Evolutionary conservation across 1,139 yeast species (phyloP), one percentile per base, ranked within the genome.

Genomic region (Pichia sp.): DNA sequence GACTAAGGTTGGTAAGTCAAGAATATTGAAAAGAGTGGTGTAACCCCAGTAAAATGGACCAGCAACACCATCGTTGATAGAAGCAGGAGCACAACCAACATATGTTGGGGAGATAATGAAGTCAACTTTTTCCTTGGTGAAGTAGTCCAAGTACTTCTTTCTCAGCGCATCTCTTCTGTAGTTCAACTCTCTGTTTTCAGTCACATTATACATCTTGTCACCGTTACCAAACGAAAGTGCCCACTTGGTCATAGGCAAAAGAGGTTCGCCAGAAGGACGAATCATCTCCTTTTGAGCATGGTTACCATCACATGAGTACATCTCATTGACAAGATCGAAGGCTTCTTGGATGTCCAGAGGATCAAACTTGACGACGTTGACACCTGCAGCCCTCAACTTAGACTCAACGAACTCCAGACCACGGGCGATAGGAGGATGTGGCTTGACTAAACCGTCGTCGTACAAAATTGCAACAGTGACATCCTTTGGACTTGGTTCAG

Each of bases 1-100:
- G 2, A 76, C 76, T 56, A 83, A 76, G 44, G 84, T 76, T 49
- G 90, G 87, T 63, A 81, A 74, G 65, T 85, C 90, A 60, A 84
- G 70, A 54, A 84, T 66, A 66, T 84, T 85, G 76, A 82, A 86
- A 61, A 85, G 76, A 0, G 88, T 70, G 12, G 91, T 85, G 71
- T 85, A 86, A 4, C 89, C 85, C 93, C 95, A 86, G 70, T 85
- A 84, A 66, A 78, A 80, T 12, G 86, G 79, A 53, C 80, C 78
- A 49, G 80, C 84, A 17, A 84, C 81, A 50, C 67, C 71, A 46
- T 67, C 66, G 31, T 64, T 61, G 36, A 64, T 62, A 55, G 69
- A 61, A 51, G 77, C 79, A 24, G 92, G 90, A 6, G 95, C 91
- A 53, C 84, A 87, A 57, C 87, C 87, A 57, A 80, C 80, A 66